A percentile compares a stretch with the other conserved stretches of the same genome.
Conservation (phyloP, 2,329 filamentous ascomycete species). For the Monosporascus sp. region DNA sequence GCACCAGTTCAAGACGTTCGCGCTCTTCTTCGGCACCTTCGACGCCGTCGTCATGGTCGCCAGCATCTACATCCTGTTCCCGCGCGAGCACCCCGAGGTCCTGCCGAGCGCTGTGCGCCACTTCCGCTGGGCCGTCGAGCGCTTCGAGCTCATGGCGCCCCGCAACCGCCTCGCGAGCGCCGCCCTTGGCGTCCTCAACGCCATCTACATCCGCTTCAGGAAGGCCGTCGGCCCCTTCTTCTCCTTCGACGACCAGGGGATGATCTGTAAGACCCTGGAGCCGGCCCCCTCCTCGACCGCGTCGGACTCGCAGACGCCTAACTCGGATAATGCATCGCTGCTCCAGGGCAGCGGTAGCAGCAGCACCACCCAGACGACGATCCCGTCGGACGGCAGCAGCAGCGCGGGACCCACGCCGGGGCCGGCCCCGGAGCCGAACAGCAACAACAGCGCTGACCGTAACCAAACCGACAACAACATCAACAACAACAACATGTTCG, state of each 20-base stretch:
- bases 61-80: slow-evolving; percentile 56
- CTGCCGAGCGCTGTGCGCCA: slow-evolving; percentile 45
- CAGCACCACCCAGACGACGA: slow-evolving; percentile 1
- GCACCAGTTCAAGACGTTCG: slow-evolving; percentile 49
- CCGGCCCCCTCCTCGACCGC: slow-evolving; percentile 1
- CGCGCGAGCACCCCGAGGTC: slow-evolving; percentile 46
- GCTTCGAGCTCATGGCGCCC: slow-evolving; percentile 50
- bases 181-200: slow-evolving; percentile 49
- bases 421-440: slow-evolving; percentile 1
- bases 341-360: not conserved
- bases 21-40: slow-evolving; percentile 58
- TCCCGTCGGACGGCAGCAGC: not conserved
- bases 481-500: slow-evolving; percentile 11
- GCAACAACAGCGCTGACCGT: slow-evolving; percentile 2
- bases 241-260: slow-evolving; percentile 7
- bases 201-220: slow-evolving; percentile 48
- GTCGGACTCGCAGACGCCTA: slow-evolving; percentile 10
- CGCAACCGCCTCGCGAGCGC: slow-evolving; percentile 49
- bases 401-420: slow-evolving; percentile 18
- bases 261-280: slow-evolving; percentile 1
- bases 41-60: slow-evolving; percentile 58
- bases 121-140: slow-evolving; percentile 53
- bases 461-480: not conserved
- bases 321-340: not conserved
- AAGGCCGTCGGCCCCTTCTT: slow-evolving; percentile 38